phyloP scores from a whole-genome alignment of 805 yeast genomes.

The Sugiyamaella floridensis region DNA sequence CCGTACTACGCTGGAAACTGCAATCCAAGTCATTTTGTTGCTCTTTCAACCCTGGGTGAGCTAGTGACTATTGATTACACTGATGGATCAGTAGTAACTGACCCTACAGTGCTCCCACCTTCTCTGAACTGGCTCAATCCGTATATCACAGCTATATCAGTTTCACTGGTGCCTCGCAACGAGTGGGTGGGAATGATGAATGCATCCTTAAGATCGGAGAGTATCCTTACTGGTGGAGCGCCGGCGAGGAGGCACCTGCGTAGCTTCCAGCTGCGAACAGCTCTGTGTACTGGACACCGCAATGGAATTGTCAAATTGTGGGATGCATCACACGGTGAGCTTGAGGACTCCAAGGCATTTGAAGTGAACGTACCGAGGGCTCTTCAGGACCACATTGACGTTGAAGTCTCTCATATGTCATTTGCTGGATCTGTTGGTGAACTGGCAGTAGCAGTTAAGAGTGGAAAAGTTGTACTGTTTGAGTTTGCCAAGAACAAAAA shows the following conservation, averaged over 20 bases:
- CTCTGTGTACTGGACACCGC: conserved; percentile 72
- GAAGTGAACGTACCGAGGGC: conserved; percentile 51
- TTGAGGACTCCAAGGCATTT: conserved; percentile 50
- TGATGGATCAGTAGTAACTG: conserved; percentile 43
- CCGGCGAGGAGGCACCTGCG: conserved; percentile 48
- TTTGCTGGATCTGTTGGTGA: conserved; percentile 76
- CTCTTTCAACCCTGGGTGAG: conserved; percentile 57
- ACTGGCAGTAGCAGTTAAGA: conserved; percentile 55
- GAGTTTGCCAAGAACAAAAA: conserved; percentile 53
- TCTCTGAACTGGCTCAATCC: conserved; percentile 75
- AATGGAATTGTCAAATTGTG: conserved; percentile 74
- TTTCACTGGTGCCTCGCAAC: conserved; percentile 51
- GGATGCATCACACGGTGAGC: conserved; percentile 75
- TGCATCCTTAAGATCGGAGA: conserved; percentile 38
- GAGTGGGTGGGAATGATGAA: conserved; percentile 75
- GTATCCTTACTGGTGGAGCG: conserved; percentile 72
- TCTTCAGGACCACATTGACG: conserved; percentile 36
- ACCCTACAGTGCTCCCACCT: conserved; percentile 67
- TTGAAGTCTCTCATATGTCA: conserved; percentile 52
- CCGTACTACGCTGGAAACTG: conserved; percentile 80
- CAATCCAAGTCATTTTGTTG: conserved; percentile 59
- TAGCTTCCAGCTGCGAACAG: conserved; percentile 45
- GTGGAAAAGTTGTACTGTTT: conserved; percentile 71
- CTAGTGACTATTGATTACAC: conserved; percentile 56
- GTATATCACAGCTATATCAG: conserved; percentile 48